Conservation (phyloP, 441 rosid species). For the Pelargonium australe region DNA sequence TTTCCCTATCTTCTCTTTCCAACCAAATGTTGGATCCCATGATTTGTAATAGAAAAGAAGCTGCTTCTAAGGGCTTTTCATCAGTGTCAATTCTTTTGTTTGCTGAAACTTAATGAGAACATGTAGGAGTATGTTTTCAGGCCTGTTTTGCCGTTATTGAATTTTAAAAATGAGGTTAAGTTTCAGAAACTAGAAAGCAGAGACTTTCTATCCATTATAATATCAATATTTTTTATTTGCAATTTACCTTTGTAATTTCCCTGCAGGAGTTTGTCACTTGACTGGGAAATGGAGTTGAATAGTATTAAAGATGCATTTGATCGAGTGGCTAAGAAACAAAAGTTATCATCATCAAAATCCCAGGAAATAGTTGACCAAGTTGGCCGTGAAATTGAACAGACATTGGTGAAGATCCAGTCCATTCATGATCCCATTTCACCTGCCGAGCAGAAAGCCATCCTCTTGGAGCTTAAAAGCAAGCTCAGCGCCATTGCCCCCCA, state of each 20-base stretch:
- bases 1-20: too few relatives aligned
- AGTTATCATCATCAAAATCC: constrained; percentile 36
- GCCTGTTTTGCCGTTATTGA: too few relatives aligned
- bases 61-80: too few relatives aligned
- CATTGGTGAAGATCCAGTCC: constrained; percentile 23
- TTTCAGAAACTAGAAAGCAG: too few relatives aligned
- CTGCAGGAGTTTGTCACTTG: neutral
- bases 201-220: too few relatives aligned
- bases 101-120: too few relatives aligned
- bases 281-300: constrained; percentile 42
- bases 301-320: constrained; percentile 51
- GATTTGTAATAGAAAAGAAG: too few relatives aligned
- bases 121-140: too few relatives aligned
- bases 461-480: constrained; percentile 35
- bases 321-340: constrained; percentile 53
- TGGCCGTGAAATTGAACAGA: constrained; percentile 34
- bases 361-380: constrained; percentile 39
- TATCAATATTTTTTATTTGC: too few relatives aligned
- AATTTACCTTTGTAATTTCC: neutral
- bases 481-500: constrained; percentile 32
- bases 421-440: constrained; percentile 12
- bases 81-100: too few relatives aligned
- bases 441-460: constrained; percentile 23
- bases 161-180: too few relatives aligned
- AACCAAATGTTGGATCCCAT: too few relatives aligned